Conservation (phyloP, 2,329 filamentous ascomycete species). For the Drechmeria coniospora region DNA sequence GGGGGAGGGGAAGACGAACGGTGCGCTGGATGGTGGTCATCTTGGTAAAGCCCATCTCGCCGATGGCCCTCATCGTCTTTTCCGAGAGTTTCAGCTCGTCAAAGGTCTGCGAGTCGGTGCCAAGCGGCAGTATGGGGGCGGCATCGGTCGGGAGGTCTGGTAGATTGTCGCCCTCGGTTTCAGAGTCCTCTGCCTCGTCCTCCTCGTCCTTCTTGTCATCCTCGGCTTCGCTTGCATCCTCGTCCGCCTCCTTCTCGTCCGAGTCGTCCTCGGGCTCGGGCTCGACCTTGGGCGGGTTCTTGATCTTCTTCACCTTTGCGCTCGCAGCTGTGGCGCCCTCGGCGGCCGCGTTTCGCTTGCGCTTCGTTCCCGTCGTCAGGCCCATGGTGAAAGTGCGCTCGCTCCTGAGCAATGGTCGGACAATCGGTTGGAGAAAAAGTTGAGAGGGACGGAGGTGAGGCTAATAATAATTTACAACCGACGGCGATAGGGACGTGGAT, state of each 20-base stretch:
- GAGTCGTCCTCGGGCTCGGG: constrained; percentile 10
- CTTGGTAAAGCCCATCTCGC: constrained; percentile 81
- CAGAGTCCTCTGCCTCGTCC: constrained; percentile 8
- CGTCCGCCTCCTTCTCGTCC: constrained; percentile 12
- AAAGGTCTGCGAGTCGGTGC: constrained; percentile 55
- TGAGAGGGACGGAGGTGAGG: too few relatives aligned
- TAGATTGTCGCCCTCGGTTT: constrained; percentile 11
- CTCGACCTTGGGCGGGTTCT: constrained; percentile 14
- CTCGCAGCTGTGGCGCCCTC: constrained; percentile 7
- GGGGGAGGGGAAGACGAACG: constrained; percentile 8
- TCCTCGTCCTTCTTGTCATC: constrained; percentile 8
- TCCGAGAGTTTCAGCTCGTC: constrained; percentile 72
- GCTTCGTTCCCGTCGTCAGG: constrained; percentile 26
- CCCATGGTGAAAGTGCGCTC: constrained; percentile 13
- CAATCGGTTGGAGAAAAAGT: neutral
- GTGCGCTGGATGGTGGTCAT: constrained; percentile 93
- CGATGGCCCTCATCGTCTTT: constrained; percentile 74
- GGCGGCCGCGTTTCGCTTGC: constrained; percentile 20
- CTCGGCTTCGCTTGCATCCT: constrained; percentile 10
- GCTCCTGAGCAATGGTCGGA: neutral
- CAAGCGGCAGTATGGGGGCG: constrained; percentile 36
- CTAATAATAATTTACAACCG: too few relatives aligned
- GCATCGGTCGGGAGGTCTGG: constrained; percentile 21
- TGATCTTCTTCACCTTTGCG: constrained; percentile 27
- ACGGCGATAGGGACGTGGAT: too few relatives aligned